Evolutionary conservation across 495 filamentous ascomycete genomes (phyloP), one percentile per base, ranked within the genome.

Genomic region (Echria macrotheca): DNA sequence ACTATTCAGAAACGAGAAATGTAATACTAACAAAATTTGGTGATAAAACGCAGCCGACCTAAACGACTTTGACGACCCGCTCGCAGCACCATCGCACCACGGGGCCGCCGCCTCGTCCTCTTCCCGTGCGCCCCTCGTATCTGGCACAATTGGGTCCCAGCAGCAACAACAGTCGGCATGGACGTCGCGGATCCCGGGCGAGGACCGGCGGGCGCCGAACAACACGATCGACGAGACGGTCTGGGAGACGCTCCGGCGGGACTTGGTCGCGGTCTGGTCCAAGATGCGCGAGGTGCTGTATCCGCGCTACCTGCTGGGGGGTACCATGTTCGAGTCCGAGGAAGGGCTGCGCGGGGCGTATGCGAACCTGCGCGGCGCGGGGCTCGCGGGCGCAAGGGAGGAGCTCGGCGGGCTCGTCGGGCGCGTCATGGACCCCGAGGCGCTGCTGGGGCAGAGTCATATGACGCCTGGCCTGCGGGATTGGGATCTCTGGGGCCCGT

Each of bases 261-360:
- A 99, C 66, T 71, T 97, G 59, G 65, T 90, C 14, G 93, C 90
- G 32, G 88, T 97, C 21, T 97, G 93, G 89, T 83, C 86, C 69
- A 96, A 96, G 76, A 89, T 97, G 87, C 82, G 85, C 67, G 91
- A 94, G 69, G 93, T 98, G n/a, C 80, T 98, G 40, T 98, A 87
- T 69, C 93, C 93, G 3, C 91, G 93, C 61, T 96, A 96, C 72
- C 74, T 96, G 39, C 83, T 97, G 52, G 88, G 87, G 23, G 83
- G 85, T 41, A 83, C 82, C 26, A 85, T 86, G 64, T 79, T 82
- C 33, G 81, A 80, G 38, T 79, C 73, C 44, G 79, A 79, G 2
- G 69, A 66, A 41, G 64, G 65, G 17, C 52, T 79, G 7, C 71
- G 76, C n/a, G 75, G 74, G 39, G 74, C 73, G 0, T 79, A 78